Conservation (phyloP, 371 early-diverging fungal species). For the Mortierella polycephala region DNA sequence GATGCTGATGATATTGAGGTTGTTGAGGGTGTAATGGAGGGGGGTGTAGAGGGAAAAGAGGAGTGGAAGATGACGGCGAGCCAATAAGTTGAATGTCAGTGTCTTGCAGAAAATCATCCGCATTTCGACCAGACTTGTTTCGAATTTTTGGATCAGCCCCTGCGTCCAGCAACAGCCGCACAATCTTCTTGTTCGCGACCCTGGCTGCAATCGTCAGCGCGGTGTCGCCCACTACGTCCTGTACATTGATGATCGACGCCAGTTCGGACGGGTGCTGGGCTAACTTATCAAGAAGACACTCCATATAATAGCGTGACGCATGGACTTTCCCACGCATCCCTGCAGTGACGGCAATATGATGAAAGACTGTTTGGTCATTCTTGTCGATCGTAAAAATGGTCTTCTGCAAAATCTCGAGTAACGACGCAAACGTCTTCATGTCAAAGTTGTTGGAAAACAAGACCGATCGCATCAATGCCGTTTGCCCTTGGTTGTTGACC, state of each 20-base stretch:
- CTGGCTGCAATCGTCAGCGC: conserved; percentile 90
- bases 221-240: conserved; percentile 91
- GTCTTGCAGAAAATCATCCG: conserved; percentile 68
- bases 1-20: conserved; percentile 7
- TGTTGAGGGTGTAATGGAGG: conserved; percentile 6
- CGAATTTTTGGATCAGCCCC: conserved; percentile 83
- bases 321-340: conserved; percentile 78
- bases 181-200: conserved; percentile 78
- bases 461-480: conserved; percentile 92
- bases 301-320: conserved; percentile 89
- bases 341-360: conserved; percentile 89
- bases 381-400: conserved; percentile 84
- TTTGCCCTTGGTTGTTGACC: conserved; percentile 87
- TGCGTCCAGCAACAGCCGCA: conserved; percentile 79
- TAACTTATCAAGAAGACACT: conserved; percentile 80
- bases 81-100: conserved; percentile 36
- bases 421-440: conserved; percentile 77
- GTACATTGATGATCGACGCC: conserved; percentile 81
- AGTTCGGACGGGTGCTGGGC: conserved; percentile 66
- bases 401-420: conserved; percentile 81
- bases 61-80: conserved; percentile 2
- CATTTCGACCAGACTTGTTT: conserved; percentile 80
- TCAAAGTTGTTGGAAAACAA: conserved; percentile 91
- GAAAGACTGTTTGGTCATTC: conserved; percentile 88
- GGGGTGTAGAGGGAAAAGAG: conserved; percentile 8